These are phyloP conservation scores for Jasminum sambac DNA, from an alignment of 257 asterid genomes.

Conservation along the genomic window DNA sequence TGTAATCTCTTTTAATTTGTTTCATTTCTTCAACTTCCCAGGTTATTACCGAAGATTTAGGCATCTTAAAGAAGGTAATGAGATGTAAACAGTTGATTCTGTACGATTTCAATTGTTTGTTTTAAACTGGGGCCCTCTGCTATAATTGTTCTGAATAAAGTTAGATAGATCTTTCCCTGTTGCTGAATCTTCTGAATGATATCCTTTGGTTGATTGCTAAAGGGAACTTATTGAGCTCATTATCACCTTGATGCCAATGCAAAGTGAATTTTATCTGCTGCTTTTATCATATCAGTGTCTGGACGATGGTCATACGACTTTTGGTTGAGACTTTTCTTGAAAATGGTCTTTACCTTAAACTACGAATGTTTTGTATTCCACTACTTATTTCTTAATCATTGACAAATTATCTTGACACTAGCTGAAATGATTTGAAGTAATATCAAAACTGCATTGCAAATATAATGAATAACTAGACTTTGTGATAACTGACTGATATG, in stretches of 20 bases:
- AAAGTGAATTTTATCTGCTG: neutral
- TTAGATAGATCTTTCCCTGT: neutral
- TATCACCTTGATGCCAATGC: neutral
- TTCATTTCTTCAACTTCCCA: conserved; percentile 34
- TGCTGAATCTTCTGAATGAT: neutral
- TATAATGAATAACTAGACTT: neutral
- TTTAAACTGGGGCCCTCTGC: neutral
- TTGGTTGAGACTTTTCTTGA: neutral
- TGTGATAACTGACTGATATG: too few relatives aligned
- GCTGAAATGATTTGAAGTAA: neutral
- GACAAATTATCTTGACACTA: neutral
- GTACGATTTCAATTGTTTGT: conserved; percentile 11
- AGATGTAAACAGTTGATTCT: conserved; percentile 4
- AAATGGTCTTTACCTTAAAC: neutral
- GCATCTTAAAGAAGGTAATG: conserved; percentile 80
- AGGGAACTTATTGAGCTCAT: neutral
- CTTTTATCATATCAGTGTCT: neutral
- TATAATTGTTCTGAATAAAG: neutral
- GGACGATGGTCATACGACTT: conserved; percentile 1
- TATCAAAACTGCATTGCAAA: conserved; percentile 7
- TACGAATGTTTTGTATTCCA: neutral
- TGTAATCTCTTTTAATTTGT: neutral
- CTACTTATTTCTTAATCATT: neutral
- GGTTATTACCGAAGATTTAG: conserved; percentile 87
- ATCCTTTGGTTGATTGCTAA: conserved; percentile 1